Evolutionary conservation across 2,329 filamentous ascomycete species (phyloP).

Genomic region (Penicillium psychrosexuale): DNA sequence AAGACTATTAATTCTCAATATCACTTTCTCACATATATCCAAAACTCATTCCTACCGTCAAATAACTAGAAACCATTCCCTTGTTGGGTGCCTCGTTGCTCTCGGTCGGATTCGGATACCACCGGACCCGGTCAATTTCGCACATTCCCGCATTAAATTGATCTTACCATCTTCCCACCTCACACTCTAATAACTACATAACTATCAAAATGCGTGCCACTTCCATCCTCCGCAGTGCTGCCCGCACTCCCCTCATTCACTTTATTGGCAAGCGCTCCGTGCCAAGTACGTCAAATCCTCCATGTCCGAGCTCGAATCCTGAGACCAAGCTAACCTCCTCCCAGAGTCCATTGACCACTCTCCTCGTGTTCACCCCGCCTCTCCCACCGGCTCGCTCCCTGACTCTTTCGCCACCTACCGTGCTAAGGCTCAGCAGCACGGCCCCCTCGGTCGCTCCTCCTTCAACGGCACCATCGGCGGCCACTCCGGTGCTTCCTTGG

Average conservation of each 20-base stretch:
- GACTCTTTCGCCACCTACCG: slow-evolving; percentile 63
- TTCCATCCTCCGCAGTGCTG: slow-evolving; percentile 40
- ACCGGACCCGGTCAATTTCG: slow-evolving; percentile 29
- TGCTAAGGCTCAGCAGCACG: slow-evolving; percentile 62
- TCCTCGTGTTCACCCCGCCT: slow-evolving; percentile 58
- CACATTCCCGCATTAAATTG: slow-evolving; percentile 20
- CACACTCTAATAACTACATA: slow-evolving; percentile 5
- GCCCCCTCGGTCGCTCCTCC: slow-evolving; percentile 50
- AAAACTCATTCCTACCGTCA: neutral
- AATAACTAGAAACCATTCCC: neutral
- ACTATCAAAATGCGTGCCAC: slow-evolving; percentile 40
- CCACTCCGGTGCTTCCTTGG: slow-evolving; percentile 65
- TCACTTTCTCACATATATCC: neutral
- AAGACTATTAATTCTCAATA: neutral
- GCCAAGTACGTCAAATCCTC: slow-evolving; percentile 39
- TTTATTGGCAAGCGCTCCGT: slow-evolving; percentile 49
- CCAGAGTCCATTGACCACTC: slow-evolving; percentile 51
- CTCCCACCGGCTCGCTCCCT: slow-evolving; percentile 54
- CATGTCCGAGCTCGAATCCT: neutral
- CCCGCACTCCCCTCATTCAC: slow-evolving; percentile 49
- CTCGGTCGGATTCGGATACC: slow-evolving; percentile 30
- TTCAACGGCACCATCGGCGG: slow-evolving; percentile 53
- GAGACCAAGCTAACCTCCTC: slow-evolving; percentile 14
- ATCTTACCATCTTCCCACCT: slow-evolving; percentile 10
- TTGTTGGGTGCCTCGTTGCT: slow-evolving; percentile 2